Base-by-base conservation (phyloP, 2,329 filamentous ascomycete genomes). In the Diplodia sapinea region DNA sequence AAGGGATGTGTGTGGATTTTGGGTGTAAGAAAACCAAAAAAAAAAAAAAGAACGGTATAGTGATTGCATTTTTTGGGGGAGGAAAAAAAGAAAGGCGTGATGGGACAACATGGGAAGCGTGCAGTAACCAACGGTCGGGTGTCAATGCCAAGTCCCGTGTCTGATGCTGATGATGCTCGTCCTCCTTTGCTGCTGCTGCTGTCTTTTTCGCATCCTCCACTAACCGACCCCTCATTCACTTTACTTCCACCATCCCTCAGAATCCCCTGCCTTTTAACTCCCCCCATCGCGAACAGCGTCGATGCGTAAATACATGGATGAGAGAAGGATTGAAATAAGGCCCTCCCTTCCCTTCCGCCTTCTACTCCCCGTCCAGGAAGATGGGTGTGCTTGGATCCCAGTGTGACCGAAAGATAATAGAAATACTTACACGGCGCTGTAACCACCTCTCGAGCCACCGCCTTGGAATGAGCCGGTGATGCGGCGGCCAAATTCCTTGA, bases 401-500 rank as follows among this genome's bases (percentile, higher is more conserved):
- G 40, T 47, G 40, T 11, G 17, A 47, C 40, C 2, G 23, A 26
- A 47, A 47, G 17, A 47, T 47, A n/a, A n/a, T n/a, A 9, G 9
- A 47, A 50, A 33, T 33, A 64, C 54, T 84, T 82, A 97, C 72
- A 99, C 94, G 55, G 95, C 95, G 75, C 92, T 96, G 81, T 99
- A 99, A 2, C 95, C 95, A 55, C 94, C 94, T 74, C 95, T 88
- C 68, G 89, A 91, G 8, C 93, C 92, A 52, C 89, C 87, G 1
- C 93, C 93, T 79, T 96, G 92, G 11, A 98, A 84, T 0, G 93
- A 94, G 76, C 91, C 93, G 57, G 95, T 82, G 23, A 96, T 89
- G 72, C 89, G 87, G 68, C 93, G 87, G 17, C 87, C 85, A 88
- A 92, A 96, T 79, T 99, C 95, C 80, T 94, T 94, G 70, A 97